Evolutionary conservation across 768 basidiomycete species (phyloP), one percentile per base, ranked within the genome.

Genomic region (Pleurotus pulmonarius): DNA sequence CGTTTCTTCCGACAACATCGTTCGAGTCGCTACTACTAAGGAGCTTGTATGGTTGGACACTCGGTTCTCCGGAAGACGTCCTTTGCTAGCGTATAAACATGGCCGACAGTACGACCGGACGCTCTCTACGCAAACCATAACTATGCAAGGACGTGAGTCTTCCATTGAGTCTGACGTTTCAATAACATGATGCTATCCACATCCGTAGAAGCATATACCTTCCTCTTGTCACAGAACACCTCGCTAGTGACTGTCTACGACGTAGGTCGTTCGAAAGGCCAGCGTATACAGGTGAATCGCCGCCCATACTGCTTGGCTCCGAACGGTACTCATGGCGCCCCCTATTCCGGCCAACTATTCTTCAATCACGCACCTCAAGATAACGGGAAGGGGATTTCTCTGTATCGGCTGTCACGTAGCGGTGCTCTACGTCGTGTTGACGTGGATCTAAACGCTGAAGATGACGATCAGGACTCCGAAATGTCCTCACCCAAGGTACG

Each of bases 1-100:
- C 57, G 65, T 71, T 15, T 60, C 60, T 5, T 63, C 68, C 4
- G 76, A 82, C 57, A 64, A 78, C 45, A 66, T 85, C 39, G 63
- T 85, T 26, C 77, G 80, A 2, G 60, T 89, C 3, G 78, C 76
- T 26, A 83, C 88, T 1, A 92, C 88, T 1, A 73, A 71, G 1
- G 76, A 86, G 45, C 61, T 92, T 13, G 60, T 86, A 12, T 92
- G 90, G 90, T 65, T 92, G 25, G 90, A 93, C 63, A 70, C 75
- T 25, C 80, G 90, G 29, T 79, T 76, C 61, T 69, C 77, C n/a
- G 29, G 29, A 11, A 65, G 65, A 20, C 81, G 71, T 57, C 87
- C 89, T 5, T 63, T 92, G 3, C 60, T 92, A 7, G 81, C 78
- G 3, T 79, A 79, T 60, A 81, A 77, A 54, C 90, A 93, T 66